These are phyloP conservation scores for Aspergillus pseudonomiae DNA, from an alignment of 2,329 filamentous ascomycete species.

Conservation along the genomic window DNA sequence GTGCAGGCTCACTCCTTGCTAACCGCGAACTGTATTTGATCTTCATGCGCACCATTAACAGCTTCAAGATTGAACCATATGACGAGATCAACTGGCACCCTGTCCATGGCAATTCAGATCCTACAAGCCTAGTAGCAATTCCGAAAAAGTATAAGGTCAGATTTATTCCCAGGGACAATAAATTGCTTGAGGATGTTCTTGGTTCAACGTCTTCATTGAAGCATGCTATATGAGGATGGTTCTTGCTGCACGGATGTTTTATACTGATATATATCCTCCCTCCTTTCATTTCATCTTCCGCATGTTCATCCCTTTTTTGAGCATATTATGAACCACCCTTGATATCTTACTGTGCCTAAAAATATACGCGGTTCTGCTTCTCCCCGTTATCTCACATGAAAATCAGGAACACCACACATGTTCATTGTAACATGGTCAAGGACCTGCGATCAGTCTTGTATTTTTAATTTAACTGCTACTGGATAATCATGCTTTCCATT, in stretches of 20 bases:
- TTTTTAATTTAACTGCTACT: neutral
- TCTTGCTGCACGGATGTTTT: neutral
- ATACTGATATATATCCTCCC: neutral
- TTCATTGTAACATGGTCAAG: neutral
- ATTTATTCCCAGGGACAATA: conserved; percentile 59
- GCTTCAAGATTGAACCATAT: conserved; percentile 60
- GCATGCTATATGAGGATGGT: neutral
- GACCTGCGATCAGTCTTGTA: neutral
- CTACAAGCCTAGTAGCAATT: conserved; percentile 64
- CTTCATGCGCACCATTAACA: conserved; percentile 64
- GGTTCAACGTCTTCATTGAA: conserved; percentile 8
- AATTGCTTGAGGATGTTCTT: conserved; percentile 49
- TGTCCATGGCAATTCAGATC: conserved; percentile 61
- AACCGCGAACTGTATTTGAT: conserved; percentile 68
- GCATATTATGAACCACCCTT: neutral
- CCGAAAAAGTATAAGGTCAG: conserved; percentile 60
- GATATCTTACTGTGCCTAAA: neutral
- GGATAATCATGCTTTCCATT: neutral
- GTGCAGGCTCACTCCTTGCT: conserved; percentile 64
- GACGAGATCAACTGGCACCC: conserved; percentile 63
- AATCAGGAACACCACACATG: neutral
- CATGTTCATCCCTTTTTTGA: neutral
- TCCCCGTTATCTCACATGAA: neutral
- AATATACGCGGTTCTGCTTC: neutral
- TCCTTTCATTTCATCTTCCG: neutral